Percentiles rank a stretch among this genome's conserved stretches.
Conservation (phyloP, 345 rosid species). For the Ceriops decandra region DNA sequence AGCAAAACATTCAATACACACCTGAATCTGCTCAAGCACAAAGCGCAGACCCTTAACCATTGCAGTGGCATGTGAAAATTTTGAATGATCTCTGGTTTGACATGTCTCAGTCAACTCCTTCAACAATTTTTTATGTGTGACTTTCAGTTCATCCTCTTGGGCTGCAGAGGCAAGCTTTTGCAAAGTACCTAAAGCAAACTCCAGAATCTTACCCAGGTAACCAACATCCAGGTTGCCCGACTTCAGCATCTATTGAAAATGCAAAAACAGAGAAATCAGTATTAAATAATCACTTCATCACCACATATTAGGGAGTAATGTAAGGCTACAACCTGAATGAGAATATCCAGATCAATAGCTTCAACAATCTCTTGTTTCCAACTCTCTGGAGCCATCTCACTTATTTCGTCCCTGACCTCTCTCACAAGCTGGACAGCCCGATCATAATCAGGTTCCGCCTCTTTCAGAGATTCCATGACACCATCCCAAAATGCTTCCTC, state of each 20-base stretch:
- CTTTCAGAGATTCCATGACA: slow-evolving; percentile 60
- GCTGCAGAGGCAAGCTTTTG: slow-evolving; percentile 79
- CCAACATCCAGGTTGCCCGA: slow-evolving; percentile 65
- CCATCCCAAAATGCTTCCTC: slow-evolving; percentile 92
- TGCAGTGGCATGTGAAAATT: slow-evolving; percentile 47
- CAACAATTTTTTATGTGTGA: slow-evolving; percentile 44
- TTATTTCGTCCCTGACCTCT: slow-evolving; percentile 88
- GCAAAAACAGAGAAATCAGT: slow-evolving; percentile 3
- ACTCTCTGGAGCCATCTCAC: slow-evolving; percentile 74
- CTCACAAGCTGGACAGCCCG: slow-evolving; percentile 64
- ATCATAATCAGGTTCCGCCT: slow-evolving; percentile 54
- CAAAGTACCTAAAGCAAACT: slow-evolving; percentile 65
- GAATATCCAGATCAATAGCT: slow-evolving; percentile 68
- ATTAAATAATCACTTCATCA: not conserved
- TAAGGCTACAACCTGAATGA: slow-evolving; percentile 55
- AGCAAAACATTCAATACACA: slow-evolving; percentile 13
- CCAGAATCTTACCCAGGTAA: slow-evolving; percentile 74
- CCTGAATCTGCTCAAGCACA: slow-evolving; percentile 86
- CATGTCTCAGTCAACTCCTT: slow-evolving; percentile 56
- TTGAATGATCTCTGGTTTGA: slow-evolving; percentile 42
- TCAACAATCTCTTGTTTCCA: slow-evolving; percentile 75
- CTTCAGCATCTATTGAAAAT: slow-evolving; percentile 49
- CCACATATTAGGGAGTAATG: not conserved
- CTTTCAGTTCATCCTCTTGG: slow-evolving; percentile 59
- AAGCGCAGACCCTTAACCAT: slow-evolving; percentile 79